Base-by-base conservation (phyloP, 78 protist genomes). In the Creolimax fragrantissima region DNA sequence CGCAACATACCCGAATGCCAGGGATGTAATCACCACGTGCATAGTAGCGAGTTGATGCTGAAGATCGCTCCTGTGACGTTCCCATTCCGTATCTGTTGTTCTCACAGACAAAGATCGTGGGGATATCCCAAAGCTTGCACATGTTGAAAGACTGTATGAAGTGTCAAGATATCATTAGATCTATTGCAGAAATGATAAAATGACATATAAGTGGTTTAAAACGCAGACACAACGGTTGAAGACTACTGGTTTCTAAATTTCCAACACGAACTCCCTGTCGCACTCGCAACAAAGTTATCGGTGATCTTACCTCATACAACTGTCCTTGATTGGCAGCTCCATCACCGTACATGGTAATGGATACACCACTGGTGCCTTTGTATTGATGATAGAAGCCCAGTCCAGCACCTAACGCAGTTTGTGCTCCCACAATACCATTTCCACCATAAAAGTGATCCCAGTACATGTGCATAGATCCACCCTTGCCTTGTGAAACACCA, bases 11-110 rank as follows among this genome's bases (percentile, higher is more conserved):
- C 74, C 81, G 4, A 91, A 98, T 47, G 45, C 99, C 99, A 41
- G 99, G 95, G 45, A 98, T 36, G 94, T 94, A 96, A 58, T 96
- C 96, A 44, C 98, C 98, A 42, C 99, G 97, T n/a, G 95, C 92
- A 95, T 97, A 98, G 95, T 93, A 98, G 58, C 95, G 95, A 36
- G 85, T 3, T 90, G 95, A 93, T 91, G 98, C 96, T 36, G 98
- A 43, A 2, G 97, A 89, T 88, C 99, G 95, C 85, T 42, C 84
- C 35, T 42, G 91, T 41, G 94, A 3, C 35, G 99, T 98, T 41
- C 99, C 99, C 99, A 98, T 98, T 85, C 98, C 99, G 92, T 96
- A 97, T 86, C 95, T 45, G 96, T 98, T 98, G 97, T 98, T 97
- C 91, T 98, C 99, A 93, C 97, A 93, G 41, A 96, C 92, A 93